These are phyloP conservation scores for Globisporangium nagaii DNA, from an alignment of 352 stramenopile species.

Conservation along the genomic window DNA sequence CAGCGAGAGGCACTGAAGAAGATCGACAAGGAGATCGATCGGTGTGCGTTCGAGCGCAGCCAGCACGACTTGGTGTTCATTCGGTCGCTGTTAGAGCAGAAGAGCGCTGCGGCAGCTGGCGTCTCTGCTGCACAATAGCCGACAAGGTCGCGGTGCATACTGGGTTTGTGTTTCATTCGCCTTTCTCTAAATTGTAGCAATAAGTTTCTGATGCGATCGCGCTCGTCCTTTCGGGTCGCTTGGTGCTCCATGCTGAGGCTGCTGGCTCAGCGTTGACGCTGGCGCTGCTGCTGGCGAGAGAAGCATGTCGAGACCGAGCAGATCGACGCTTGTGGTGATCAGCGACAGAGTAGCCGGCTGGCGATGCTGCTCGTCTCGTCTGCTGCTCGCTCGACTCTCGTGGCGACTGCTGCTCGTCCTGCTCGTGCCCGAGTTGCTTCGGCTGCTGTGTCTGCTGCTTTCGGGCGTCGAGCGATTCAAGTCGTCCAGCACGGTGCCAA, in stretches of 20 bases:
- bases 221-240: background rate
- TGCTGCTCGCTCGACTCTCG: background rate
- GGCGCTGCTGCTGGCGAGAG: background rate
- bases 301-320: slow-evolving; percentile 23
- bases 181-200: slow-evolving; percentile 14
- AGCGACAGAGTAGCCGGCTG: background rate
- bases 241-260: background rate
- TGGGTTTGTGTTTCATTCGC: background rate
- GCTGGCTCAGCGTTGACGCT: background rate
- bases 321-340: slow-evolving; percentile 18
- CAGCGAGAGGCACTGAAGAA: slow-evolving; percentile 8
- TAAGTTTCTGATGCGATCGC: slow-evolving; percentile 3
- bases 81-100: slow-evolving; percentile 14
- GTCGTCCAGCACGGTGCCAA: slow-evolving; percentile 20
- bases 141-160: too few species aligned
- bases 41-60: slow-evolving; percentile 53
- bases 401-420: background rate
- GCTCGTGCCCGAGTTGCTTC: background rate
- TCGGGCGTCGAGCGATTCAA: background rate
- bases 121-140: too few species aligned
- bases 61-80: slow-evolving; percentile 58
- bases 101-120: background rate
- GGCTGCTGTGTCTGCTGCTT: slow-evolving; percentile 2
- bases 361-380: background rate
- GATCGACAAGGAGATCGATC: slow-evolving; percentile 47